Conservation (phyloP, 2,329 filamentous ascomycete genomes). For the Penicillium decumbens region DNA sequence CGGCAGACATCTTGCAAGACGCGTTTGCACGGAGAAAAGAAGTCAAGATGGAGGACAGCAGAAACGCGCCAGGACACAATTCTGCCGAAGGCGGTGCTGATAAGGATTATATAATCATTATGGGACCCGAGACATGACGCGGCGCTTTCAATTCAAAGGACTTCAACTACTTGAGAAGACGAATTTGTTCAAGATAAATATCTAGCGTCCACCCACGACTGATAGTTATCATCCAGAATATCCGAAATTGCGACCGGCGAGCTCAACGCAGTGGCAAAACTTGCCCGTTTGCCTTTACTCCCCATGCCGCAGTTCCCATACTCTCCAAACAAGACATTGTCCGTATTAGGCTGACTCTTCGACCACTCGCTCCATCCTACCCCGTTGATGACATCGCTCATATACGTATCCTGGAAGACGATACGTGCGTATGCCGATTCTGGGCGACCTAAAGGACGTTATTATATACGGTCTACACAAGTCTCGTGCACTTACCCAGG, state of each 20-base stretch:
- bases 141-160: background rate
- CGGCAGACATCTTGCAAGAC: conserved; percentile 17
- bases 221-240: conserved; percentile 1
- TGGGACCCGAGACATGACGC: background rate
- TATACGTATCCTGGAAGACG: conserved; percentile 14
- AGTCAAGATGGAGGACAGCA: conserved; percentile 2
- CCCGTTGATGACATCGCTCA: conserved; percentile 10
- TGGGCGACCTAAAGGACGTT: conserved; percentile 14
- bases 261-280: conserved; percentile 29
- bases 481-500: background rate
- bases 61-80: conserved; percentile 10
- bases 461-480: conserved; percentile 2
- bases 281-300: conserved; percentile 27
- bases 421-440: conserved; percentile 17
- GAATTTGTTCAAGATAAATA: background rate
- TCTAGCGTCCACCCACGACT: conserved; percentile 1
- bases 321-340: conserved; percentile 30
- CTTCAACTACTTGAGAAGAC: background rate
- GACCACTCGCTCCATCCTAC: conserved; percentile 31
- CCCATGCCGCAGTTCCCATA: conserved; percentile 39
- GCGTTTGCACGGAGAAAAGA: background rate
- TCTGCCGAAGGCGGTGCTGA: conserved; percentile 25
- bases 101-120: conserved; percentile 10
- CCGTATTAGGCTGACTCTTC: conserved; percentile 25
- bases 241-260: conserved; percentile 1